These are phyloP conservation scores for Parietichytrium sp. DNA, from an alignment of 108 stramenopile species.

Conservation along the genomic window DNA sequence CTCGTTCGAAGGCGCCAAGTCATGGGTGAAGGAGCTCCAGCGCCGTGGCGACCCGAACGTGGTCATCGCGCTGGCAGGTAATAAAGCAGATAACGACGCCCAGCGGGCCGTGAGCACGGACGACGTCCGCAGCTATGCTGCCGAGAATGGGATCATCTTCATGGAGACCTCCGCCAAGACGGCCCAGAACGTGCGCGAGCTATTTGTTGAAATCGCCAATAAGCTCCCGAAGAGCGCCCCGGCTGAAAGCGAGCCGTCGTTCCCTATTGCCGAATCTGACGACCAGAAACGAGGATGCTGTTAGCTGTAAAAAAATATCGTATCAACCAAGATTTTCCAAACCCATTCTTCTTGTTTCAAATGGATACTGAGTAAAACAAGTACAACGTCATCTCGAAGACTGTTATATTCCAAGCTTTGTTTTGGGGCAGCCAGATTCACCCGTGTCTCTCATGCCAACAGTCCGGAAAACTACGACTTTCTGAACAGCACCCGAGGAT, in stretches of 20 bases:
- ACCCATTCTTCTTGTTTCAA: too few relatives aligned
- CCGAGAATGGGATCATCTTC: constrained; percentile 13
- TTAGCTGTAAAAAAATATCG: too few relatives aligned
- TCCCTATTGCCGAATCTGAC: neutral
- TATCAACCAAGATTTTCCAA: too few relatives aligned
- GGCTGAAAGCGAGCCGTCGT: neutral
- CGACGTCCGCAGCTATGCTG: constrained; percentile 51
- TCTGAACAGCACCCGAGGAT: too few relatives aligned
- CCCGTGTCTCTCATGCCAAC: too few relatives aligned
- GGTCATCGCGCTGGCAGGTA: constrained; percentile 94
- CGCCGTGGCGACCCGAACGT: constrained; percentile 94
- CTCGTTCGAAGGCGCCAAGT: constrained; percentile 93
- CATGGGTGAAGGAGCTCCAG: constrained; percentile 97
- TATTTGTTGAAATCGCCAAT: constrained; percentile 30
- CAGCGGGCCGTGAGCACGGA: constrained; percentile 71
- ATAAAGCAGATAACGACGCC: constrained; percentile 84
- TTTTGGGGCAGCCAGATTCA: too few relatives aligned
- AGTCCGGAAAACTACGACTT: too few relatives aligned
- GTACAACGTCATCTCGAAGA: too few relatives aligned
- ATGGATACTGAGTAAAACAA: too few relatives aligned
- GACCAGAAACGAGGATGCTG: constrained; percentile 38
- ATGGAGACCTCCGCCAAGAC: constrained; percentile 43
- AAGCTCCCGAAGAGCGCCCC: constrained; percentile 16
- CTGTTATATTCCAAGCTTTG: too few relatives aligned
- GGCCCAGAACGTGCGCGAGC: constrained; percentile 32